Conservation (phyloP, 441 rosid species). For the Populus tomentosa region DNA sequence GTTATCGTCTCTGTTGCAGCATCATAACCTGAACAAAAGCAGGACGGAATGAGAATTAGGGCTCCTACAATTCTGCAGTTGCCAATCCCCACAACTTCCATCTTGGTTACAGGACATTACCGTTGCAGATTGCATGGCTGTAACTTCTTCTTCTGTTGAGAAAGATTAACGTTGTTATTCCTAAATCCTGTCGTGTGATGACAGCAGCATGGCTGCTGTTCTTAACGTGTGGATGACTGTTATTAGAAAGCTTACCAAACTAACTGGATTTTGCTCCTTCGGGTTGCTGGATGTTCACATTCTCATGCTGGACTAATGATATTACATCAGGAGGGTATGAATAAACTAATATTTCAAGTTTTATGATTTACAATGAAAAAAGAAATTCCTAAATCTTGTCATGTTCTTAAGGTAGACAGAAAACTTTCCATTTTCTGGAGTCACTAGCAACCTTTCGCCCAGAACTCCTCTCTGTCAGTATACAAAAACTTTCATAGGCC, state of each 20-base stretch:
- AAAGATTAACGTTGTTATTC: too few relatives aligned
- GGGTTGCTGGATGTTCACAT: too few relatives aligned
- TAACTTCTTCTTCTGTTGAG: too few relatives aligned
- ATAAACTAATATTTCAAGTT: background rate
- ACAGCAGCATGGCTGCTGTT: too few relatives aligned
- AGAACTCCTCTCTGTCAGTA: background rate
- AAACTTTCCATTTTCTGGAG: background rate
- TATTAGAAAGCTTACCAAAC: too few relatives aligned
- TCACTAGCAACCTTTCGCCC: background rate
- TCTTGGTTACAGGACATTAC: too few relatives aligned
- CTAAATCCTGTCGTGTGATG: too few relatives aligned
- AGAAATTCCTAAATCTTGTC: background rate
- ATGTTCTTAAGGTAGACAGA: background rate
- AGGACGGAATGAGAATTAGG: background rate
- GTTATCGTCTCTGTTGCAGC: background rate
- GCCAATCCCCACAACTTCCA: background rate
- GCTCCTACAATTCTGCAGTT: background rate
- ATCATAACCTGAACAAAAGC: background rate
- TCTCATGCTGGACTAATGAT: too few relatives aligned
- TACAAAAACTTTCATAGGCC: background rate
- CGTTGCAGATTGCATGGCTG: too few relatives aligned
- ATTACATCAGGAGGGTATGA: too few relatives aligned
- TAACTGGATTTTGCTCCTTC: too few relatives aligned
- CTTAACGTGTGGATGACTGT: too few relatives aligned
- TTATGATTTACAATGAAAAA: background rate